These are phyloP conservation scores for Schizochytrium sp. DNA, from an alignment of 108 stramenopile genomes.

Conservation along the genomic window DNA sequence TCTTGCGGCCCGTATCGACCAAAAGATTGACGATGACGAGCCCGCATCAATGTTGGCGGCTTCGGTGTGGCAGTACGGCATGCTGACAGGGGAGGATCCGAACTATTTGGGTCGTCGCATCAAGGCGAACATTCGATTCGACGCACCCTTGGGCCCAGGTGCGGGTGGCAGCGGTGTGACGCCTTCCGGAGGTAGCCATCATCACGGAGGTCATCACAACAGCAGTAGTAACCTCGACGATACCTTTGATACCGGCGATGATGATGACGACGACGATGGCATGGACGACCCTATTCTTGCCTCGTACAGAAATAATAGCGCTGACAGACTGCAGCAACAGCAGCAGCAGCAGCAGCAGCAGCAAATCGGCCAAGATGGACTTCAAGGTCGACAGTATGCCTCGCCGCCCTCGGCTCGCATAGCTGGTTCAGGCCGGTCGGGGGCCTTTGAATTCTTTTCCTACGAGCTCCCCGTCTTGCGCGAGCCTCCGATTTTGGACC, in stretches of 20 bases:
- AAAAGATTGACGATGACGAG: not conserved
- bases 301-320: not conserved
- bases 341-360: not conserved
- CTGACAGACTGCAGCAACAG: too few species aligned
- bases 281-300: not conserved
- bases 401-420: not conserved
- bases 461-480: not conserved
- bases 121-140: not conserved
- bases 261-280: not conserved
- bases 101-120: not conserved
- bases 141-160: not conserved
- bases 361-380: not conserved
- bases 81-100: not conserved
- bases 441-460: not conserved
- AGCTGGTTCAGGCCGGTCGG: not conserved
- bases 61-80: conserved; percentile 11
- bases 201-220: not conserved
- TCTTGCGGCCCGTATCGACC: not conserved
- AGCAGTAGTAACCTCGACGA: not conserved
- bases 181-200: not conserved
- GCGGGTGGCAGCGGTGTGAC: not conserved
- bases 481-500: not conserved
- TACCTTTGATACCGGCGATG: not conserved
- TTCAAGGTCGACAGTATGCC: not conserved
- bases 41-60: not conserved